phyloP scores from a whole-genome alignment of 495 filamentous ascomycete species.

The Cenococcum geophilum region DNA sequence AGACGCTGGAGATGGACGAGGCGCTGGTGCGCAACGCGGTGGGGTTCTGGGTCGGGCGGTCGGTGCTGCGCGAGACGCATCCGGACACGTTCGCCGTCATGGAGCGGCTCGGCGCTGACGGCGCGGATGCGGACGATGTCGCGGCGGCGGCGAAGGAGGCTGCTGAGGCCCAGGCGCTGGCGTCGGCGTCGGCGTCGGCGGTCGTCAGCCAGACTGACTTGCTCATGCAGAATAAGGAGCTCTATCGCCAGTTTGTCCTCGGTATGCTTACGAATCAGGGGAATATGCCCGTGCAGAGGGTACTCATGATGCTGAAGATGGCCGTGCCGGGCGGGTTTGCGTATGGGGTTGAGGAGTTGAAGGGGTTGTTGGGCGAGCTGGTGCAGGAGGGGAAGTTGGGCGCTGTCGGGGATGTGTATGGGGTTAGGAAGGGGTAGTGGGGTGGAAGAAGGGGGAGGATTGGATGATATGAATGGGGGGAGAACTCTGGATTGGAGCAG shows the following conservation, averaged over 20 bases:
- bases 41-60: conserved; percentile 76
- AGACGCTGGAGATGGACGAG: conserved; percentile 67
- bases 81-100: conserved; percentile 56
- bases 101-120: conserved; percentile 51
- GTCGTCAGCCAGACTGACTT: conserved; percentile 35
- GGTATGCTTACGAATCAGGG: conserved; percentile 93
- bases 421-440: conserved; percentile 18
- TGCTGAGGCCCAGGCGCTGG: conserved; percentile 43
- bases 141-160: conserved; percentile 46
- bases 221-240: conserved; percentile 64
- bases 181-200: conserved; percentile 43
- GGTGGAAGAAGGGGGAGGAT: neutral
- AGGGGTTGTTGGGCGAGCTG: conserved; percentile 70
- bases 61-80: conserved; percentile 58
- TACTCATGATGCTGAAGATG: conserved; percentile 91
- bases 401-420: conserved; percentile 31
- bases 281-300: conserved; percentile 69
- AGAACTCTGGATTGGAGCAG: neutral
- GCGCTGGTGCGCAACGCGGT: conserved; percentile 69
- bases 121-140: conserved; percentile 35
- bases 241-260: conserved; percentile 86
- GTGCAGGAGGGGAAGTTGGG: conserved; percentile 61
- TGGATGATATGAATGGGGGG: neutral
- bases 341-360: conserved; percentile 65
- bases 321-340: conserved; percentile 80